Base-by-base conservation (phyloP, 306 rosid genomes). In the Prinsepia uniflora region DNA sequence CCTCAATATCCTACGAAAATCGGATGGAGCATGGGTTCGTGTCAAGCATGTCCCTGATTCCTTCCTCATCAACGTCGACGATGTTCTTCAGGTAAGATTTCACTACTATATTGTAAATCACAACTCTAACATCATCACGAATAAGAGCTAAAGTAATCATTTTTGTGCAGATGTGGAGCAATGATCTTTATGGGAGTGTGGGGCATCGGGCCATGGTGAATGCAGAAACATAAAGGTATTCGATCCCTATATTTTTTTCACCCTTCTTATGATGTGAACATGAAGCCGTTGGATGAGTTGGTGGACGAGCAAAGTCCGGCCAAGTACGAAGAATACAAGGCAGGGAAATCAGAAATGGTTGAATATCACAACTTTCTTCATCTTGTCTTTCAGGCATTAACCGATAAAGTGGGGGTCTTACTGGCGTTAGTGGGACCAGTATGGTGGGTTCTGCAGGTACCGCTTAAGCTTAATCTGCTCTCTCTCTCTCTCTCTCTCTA, bases 261-360 rank as follows among this genome's bases (percentile, higher is more conserved):
- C 53, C 71, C 71, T 2, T 66, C 58, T 11, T 45, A 66, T 44
- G 54, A 64, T 7, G 53, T 64, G 12, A 46, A 34, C 15, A 43
- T 64, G 68, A 64, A 64, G 68, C 71, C 58, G 7, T 47, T 66
- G 71, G 71, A 66, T 3, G 71, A 66, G 20, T 34, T 48, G 56
- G 44, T 66, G 6, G 40, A 66, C 22, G 71, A 66, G 24, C 56
- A 49, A 46, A 65, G 17, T 43, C 70, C 70, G 10, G 55, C 70
- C 0, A 65, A 46, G 55, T 65, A 44, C 34, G n/a, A 43, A 1
- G 24, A 39, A 17, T 63, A 61, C 66, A 41, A 18, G 22, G 24
- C 67, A 63, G 48, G 48, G 20, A 42, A n/a, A n/a, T n/a, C n/a
- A n/a, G n/a, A n/a, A n/a, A n/a, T n/a, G n/a, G n/a, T n/a, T n/a